Percentiles rank a stretch among this genome's conserved stretches.
These are phyloP conservation scores for Ascosphaera pollenicola DNA, from an alignment of 2,329 filamentous ascomycete species.

Conservation along the genomic window DNA sequence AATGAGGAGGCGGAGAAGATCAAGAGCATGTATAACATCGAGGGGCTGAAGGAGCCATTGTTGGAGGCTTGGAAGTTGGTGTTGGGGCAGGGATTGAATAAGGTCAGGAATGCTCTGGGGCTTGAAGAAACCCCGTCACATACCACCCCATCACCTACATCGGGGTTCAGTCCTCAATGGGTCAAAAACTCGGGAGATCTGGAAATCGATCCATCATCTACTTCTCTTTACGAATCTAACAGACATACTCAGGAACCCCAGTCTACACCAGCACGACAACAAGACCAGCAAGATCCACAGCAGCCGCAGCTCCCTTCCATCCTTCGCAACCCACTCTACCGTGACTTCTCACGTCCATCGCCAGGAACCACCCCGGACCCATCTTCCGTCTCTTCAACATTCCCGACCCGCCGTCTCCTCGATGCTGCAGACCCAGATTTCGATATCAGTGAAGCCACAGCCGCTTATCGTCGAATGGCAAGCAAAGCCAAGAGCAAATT, in stretches of 20 bases:
- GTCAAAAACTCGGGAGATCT: too few species aligned
- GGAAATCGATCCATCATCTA: too few species aligned
- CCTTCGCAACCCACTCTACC: not conserved
- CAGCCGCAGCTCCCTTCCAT: not conserved
- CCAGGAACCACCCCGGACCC: not conserved
- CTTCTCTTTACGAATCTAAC: too few species aligned
- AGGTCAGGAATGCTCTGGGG: too few species aligned
- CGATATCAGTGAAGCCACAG: not conserved
- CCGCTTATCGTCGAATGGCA: not conserved
- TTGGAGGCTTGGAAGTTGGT: not conserved
- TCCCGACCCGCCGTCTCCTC: not conserved
- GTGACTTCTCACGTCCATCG: not conserved
- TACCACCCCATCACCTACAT: too few species aligned
- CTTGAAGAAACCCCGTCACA: too few species aligned
- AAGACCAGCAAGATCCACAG: too few species aligned
- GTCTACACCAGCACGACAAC: too few species aligned
- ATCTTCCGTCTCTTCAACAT: not conserved
- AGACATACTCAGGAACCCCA: too few species aligned
- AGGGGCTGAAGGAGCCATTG: not conserved
- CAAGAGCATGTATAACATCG: not conserved
- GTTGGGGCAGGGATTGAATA: too few species aligned
- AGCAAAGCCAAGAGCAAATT: not conserved
- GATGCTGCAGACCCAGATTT: not conserved
- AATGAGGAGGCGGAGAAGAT: conserved; percentile 1
- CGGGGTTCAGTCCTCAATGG: too few species aligned